Evolutionary conservation across 306 rosid genomes (phyloP).

Genomic region (Ormosia semicastrata): DNA sequence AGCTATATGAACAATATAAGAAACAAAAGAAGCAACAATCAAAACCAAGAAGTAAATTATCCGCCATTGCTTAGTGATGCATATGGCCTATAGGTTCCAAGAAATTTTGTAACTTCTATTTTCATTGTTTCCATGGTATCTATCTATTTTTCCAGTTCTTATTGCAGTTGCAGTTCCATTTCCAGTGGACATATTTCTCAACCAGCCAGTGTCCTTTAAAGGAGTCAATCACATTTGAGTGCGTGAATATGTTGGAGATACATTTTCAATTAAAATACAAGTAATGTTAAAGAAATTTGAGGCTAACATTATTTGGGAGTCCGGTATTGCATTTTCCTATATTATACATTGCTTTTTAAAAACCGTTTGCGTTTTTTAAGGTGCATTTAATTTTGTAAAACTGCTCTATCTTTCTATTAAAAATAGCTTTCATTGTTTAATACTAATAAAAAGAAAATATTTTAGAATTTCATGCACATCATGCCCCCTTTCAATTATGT

Average conservation of each 20-base stretch:
- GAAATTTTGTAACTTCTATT: not conserved
- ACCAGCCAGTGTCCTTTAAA: not conserved
- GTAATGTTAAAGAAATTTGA: not conserved
- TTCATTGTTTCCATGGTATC: not conserved
- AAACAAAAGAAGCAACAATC: constrained; percentile 47
- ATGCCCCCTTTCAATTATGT: too few relatives aligned
- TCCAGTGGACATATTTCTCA: not conserved
- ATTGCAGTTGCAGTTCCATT: not conserved
- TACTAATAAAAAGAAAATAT: too few relatives aligned
- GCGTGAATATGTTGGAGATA: not conserved
- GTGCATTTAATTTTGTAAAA: not conserved
- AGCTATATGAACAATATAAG: constrained; percentile 69
- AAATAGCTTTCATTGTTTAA: not conserved
- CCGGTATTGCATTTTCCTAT: not conserved
- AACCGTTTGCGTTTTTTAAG: not conserved
- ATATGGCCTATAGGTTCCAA: not conserved
- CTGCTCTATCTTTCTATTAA: not conserved
- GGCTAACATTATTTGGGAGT: not conserved
- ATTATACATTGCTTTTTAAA: not conserved
- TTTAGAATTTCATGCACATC: not conserved
- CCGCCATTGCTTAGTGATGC: constrained; percentile 1
- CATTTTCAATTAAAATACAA: not conserved
- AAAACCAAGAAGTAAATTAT: constrained; percentile 23
- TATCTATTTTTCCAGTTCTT: not conserved
- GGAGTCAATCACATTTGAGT: not conserved